These are phyloP conservation scores for Solanum habrochaites DNA, from an alignment of 257 asterid genomes.

Conservation along the genomic window DNA sequence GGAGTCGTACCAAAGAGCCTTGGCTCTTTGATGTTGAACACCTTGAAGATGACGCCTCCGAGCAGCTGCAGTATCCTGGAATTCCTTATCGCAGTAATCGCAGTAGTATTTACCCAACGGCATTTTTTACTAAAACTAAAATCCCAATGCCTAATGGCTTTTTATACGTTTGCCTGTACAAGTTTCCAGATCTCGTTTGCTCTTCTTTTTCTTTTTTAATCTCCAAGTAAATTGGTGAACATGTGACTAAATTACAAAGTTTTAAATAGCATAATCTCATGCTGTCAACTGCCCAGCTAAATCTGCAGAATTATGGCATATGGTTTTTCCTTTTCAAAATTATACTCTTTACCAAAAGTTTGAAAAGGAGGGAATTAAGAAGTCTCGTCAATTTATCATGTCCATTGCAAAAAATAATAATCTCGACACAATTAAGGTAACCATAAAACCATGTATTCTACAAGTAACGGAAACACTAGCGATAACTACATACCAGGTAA, in stretches of 20 bases:
- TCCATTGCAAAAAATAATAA: no score
- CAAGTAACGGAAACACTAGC: background rate
- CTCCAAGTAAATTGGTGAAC: background rate
- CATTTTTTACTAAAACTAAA: conserved; percentile 15
- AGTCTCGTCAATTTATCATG: background rate
- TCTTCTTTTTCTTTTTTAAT: background rate
- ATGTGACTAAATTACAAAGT: background rate
- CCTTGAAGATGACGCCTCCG: conserved; percentile 92
- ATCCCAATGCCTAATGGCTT: background rate
- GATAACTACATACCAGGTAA: background rate
- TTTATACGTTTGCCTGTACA: background rate
- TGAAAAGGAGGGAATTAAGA: background rate
- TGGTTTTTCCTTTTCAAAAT: background rate
- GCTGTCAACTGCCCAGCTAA: background rate
- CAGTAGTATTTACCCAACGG: conserved; percentile 76
- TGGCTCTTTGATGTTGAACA: conserved; percentile 78
- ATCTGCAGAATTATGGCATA: background rate
- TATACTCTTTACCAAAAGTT: background rate
- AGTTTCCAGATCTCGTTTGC: background rate
- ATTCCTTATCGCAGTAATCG: conserved; percentile 86
- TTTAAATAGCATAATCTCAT: background rate
- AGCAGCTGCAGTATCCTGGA: conserved; percentile 68
- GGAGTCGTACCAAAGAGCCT: conserved; percentile 87
- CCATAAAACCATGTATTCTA: no score
- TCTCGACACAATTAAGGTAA: no score